Evolutionary conservation across 176 grass and related monocot species (phyloP).

Genomic region (Cenchrus fungigraminus): DNA sequence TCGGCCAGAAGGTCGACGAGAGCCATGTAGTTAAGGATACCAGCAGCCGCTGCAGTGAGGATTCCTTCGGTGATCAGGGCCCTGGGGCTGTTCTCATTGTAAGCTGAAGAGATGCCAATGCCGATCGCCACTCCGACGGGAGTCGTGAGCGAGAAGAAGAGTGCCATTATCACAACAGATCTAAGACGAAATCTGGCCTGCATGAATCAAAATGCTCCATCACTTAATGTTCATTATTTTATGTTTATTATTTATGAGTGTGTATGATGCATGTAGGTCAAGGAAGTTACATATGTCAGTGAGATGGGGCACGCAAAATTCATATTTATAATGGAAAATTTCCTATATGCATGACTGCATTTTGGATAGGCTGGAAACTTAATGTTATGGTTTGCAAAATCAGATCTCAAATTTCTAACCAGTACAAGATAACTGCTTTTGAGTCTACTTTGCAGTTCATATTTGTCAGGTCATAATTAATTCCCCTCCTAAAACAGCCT

Average conservation of each 20-base stretch:
- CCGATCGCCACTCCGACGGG: conserved; percentile 62
- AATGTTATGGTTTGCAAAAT: too few relatives aligned
- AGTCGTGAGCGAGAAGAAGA: conserved; percentile 78
- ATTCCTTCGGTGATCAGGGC: conserved; percentile 69
- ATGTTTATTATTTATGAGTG: not conserved
- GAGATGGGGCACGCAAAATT: not conserved
- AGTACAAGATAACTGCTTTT: not conserved
- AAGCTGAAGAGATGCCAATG: conserved; percentile 61
- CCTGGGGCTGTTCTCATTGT: conserved; percentile 63
- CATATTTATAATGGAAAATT: not conserved
- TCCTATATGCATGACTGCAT: not conserved
- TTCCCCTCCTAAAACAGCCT: not conserved
- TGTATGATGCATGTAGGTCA: not conserved
- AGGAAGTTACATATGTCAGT: not conserved
- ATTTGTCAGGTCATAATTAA: not conserved
- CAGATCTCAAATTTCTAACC: not conserved
- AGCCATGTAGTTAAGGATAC: conserved; percentile 79
- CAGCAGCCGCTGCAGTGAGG: conserved; percentile 34
- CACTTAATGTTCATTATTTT: not conserved
- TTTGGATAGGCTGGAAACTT: too few relatives aligned
- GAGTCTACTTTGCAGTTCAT: not conserved
- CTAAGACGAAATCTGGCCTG: conserved; percentile 56
- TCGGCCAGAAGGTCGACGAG: conserved; percentile 66
- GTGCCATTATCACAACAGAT: conserved; percentile 39
- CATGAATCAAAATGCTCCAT: not conserved